A percentile compares a stretch with the other conserved stretches of the same genome.
These are phyloP conservation scores for Jaminaea rosea DNA, from an alignment of 1,284 basidiomycete species.

Conservation along the genomic window DNA sequence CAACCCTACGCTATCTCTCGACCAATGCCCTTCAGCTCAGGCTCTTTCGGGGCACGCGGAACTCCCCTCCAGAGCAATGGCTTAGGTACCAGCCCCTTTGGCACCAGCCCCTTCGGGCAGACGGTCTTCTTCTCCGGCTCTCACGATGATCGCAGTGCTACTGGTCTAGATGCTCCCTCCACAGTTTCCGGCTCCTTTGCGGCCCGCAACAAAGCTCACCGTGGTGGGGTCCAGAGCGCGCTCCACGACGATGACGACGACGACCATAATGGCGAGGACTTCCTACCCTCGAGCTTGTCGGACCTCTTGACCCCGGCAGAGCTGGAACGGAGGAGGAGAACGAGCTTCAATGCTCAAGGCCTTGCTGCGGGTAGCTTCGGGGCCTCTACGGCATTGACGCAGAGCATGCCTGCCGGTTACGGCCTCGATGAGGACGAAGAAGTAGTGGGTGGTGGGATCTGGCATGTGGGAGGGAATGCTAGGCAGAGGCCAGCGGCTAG, in stretches of 20 bases:
- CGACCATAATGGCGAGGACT: constrained; percentile 51
- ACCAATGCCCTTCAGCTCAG: too few species aligned
- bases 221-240: not conserved
- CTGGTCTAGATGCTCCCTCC: constrained; percentile 6
- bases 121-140: constrained; percentile 38
- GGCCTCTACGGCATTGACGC: constrained; percentile 7
- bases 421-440: constrained; percentile 1
- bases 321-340: constrained; percentile 27
- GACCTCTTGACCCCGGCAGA: constrained; percentile 45
- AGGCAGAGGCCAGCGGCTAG: too few species aligned
- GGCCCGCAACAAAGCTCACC: not conserved
- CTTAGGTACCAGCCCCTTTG: constrained; percentile 28
- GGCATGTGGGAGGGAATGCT: too few species aligned
- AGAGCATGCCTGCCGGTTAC: constrained; percentile 24
- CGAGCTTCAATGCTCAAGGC: not conserved
- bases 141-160: constrained; percentile 26
- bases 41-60: too few species aligned
- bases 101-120: constrained; percentile 42
- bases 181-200: not conserved
- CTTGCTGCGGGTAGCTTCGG: not conserved
- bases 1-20: too few species aligned
- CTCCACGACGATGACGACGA: constrained; percentile 6
- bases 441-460: too few species aligned
- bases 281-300: constrained; percentile 41
- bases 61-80: too few species aligned